Conservation (phyloP, 495 filamentous ascomycete genomes). For the Aspergillus sclerotioniger region DNA sequence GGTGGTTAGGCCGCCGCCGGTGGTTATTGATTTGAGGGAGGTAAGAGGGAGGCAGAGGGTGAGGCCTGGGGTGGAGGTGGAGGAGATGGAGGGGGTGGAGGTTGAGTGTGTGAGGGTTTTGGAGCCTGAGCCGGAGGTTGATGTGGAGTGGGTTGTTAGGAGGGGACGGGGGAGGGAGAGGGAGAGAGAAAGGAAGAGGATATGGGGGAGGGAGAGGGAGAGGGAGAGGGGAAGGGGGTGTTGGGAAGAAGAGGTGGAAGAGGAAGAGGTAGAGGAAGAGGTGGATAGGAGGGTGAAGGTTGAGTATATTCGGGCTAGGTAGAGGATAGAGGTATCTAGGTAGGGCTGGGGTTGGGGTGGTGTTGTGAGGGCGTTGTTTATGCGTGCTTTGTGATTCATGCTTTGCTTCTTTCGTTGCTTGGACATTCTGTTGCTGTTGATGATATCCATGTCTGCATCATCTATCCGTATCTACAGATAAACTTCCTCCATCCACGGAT, state of each 20-base stretch:
- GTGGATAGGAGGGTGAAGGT: neutral
- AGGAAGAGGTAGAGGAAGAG: neutral
- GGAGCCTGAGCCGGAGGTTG: neutral
- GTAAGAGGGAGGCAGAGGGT: neutral
- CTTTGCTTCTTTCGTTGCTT: too few species aligned
- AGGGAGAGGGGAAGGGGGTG: neutral
- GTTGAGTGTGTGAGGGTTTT: neutral
- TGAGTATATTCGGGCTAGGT: neutral
- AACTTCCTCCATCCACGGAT: neutral
- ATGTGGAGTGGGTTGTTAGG: neutral
- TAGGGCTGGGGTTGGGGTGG: neutral
- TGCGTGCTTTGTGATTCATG: too few species aligned
- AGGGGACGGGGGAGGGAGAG: neutral
- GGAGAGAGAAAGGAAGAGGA: neutral
- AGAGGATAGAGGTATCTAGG: neutral
- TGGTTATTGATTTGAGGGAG: neutral
- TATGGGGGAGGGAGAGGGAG: neutral
- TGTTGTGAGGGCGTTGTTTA: neutral
- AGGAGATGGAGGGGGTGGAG: neutral
- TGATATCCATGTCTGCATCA: neutral
- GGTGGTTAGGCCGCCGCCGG: neutral
- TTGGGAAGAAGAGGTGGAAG: neutral
- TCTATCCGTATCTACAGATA: neutral
- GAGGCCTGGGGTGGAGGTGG: neutral
- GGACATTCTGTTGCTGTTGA: neutral